phyloP scores from a whole-genome alignment of 768 basidiomycete species.

The Phylloporus sp. region DNA sequence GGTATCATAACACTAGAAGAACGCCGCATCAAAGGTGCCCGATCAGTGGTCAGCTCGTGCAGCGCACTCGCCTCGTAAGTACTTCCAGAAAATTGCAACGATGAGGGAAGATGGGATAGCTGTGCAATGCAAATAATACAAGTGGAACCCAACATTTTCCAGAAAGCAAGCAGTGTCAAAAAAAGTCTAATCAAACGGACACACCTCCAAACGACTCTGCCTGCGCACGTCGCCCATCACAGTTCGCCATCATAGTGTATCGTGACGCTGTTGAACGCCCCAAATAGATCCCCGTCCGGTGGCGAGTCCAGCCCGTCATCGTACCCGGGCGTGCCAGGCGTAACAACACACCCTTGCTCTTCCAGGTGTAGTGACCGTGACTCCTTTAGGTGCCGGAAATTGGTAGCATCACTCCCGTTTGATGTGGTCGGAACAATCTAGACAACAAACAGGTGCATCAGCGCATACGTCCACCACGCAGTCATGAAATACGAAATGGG shows the following conservation, averaged over 20 bases:
- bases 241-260: constrained; percentile 75
- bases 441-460: constrained; percentile 23
- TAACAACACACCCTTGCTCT: constrained; percentile 41
- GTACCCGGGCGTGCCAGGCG: constrained; percentile 37
- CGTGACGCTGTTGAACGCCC: constrained; percentile 87
- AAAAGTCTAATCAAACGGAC: constrained; percentile 22
- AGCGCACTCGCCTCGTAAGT: constrained; percentile 18
- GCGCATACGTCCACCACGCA: constrained; percentile 16
- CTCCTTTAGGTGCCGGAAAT: constrained; percentile 89
- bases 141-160: constrained; percentile 23
- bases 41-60: constrained; percentile 21
- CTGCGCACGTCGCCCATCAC: constrained; percentile 11
- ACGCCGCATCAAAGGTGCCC: constrained; percentile 14
- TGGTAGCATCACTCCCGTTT: constrained; percentile 77
- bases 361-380: constrained; percentile 89
- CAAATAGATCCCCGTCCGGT: constrained; percentile 67
- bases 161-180: constrained; percentile 19
- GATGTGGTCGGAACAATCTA: constrained; percentile 77
- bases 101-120: constrained; percentile 14
- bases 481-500: constrained; percentile 8
- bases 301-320: constrained; percentile 42
- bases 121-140: constrained; percentile 34
- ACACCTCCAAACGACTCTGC: constrained; percentile 12
- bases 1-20: constrained; percentile 31
- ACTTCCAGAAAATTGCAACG: constrained; percentile 20